Evolutionary conservation across 139 green algal genomes (phyloP).

Genomic region (Penium margaritaceum): DNA sequence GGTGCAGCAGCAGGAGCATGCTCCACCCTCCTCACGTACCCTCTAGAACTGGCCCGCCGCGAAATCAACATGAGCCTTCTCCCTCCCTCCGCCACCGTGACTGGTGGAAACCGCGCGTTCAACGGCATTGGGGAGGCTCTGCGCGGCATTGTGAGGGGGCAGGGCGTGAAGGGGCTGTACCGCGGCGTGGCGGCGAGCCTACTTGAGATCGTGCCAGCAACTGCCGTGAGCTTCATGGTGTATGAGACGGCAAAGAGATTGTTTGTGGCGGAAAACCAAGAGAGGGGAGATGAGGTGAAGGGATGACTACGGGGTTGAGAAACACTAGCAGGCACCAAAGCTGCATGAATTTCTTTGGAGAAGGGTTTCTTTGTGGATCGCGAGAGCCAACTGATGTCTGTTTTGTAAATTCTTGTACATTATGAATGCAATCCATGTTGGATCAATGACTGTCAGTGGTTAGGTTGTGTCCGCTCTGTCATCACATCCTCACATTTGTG

Average conservation of each 20-base stretch:
- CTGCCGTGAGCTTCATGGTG: slow-evolving; percentile 86
- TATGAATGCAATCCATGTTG: no score
- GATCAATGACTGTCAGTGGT: no score
- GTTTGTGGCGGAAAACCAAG: neutral
- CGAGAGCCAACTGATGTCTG: no score
- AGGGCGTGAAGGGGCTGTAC: slow-evolving; percentile 77
- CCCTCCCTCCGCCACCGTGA: neutral
- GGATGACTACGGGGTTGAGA: no score
- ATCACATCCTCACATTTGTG: no score
- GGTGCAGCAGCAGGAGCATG: neutral
- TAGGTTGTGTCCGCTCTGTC: no score
- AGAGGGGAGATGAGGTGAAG: neutral
- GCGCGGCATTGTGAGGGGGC: slow-evolving; percentile 52
- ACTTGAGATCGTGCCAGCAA: slow-evolving; percentile 67
- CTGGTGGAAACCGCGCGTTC: neutral
- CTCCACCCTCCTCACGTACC: neutral
- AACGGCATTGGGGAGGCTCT: neutral
- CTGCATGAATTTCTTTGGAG: no score
- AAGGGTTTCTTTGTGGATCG: no score
- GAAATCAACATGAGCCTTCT: neutral
- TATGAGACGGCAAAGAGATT: slow-evolving; percentile 81
- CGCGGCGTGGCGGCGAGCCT: slow-evolving; percentile 50
- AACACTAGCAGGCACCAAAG: no score
- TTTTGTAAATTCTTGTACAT: no score
- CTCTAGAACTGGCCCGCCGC: neutral